Evolutionary conservation across 2,329 filamentous ascomycete species (phyloP), one percentile per base, ranked within the genome.

Genomic region (Sclerotinia subarctica): DNA sequence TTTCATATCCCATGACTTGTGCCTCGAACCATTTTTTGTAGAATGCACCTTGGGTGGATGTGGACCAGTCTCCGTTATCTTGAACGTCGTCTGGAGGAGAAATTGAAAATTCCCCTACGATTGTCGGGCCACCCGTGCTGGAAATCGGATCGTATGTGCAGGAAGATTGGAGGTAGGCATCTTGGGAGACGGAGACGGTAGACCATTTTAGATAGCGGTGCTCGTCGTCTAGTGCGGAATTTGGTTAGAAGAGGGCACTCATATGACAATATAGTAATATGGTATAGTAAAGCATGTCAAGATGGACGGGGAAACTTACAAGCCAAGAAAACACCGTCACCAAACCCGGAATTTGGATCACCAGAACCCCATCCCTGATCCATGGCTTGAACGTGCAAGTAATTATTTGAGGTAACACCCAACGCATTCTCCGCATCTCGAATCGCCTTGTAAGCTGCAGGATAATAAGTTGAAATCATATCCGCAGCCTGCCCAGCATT

Each of bases 101-200:
- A 10, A 89, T 75, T 53, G 82, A 83, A 82, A 85, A 89, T 74
- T 89, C 87, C 44, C 86, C 86, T 2, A 89, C 81, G 35, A 88
- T 79, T 19, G 82, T 80, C 4, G 84, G 82, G 49, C 72, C 78
- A 17, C 76, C 75, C 47, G 72, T 71, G 44, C 70, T 59, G 13
- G 57, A 69, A 72, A 81, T 80, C 26, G 81, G 80, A 71, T 83
- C 77, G 66, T 81, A 78, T 15, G 73, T 78, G 77, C 86, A 88
- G 1, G 83, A 83, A 3, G 81, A 79, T 2, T 73, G 67, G 52
- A 89, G 79, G 70, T 88, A 88, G 10, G 78, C 80, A 2, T 78
- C 76, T 68, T 86, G 80, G 8, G 78, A 80, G 0, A 79, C 77
- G 1, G 77, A 66, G 32, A 86, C 78, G 26, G 76, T 75, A 2